A percentile compares a stretch with the other conserved stretches of the same genome.
phyloP scores from a whole-genome alignment of 2,329 filamentous ascomycete species.

The Aspergillus sp. region DNA sequence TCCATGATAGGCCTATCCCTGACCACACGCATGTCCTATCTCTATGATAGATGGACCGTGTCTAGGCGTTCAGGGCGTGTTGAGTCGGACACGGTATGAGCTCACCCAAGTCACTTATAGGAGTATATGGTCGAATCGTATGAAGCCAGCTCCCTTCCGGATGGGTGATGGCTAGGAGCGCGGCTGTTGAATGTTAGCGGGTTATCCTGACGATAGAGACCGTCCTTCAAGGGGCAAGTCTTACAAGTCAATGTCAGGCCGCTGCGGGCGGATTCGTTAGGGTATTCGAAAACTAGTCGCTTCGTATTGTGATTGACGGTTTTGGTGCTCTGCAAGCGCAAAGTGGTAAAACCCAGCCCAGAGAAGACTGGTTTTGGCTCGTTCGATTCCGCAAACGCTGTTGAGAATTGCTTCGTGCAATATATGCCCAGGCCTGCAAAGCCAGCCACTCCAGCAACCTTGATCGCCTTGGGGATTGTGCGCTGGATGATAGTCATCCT shows the following conservation, averaged over 20 bases:
- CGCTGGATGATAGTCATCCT: background rate
- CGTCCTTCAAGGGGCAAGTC: background rate
- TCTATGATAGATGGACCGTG: background rate
- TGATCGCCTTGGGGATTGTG: background rate
- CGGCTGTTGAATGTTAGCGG: constrained; percentile 37
- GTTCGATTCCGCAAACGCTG: background rate
- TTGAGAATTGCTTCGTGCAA: background rate
- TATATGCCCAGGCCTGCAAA: background rate
- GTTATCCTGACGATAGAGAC: background rate
- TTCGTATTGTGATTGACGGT: constrained; percentile 17
- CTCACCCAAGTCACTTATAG: constrained; percentile 57
- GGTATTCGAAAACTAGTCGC: constrained; percentile 13
- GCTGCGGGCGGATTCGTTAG: constrained; percentile 2
- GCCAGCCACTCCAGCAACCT: background rate
- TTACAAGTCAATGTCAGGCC: constrained; percentile 17
- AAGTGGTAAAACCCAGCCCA: background rate
- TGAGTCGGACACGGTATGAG: background rate
- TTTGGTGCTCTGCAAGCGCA: constrained; percentile 1
- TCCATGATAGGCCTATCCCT: background rate
- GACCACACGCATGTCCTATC: too few relatives aligned
- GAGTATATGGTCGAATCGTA: constrained; percentile 67
- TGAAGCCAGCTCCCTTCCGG: constrained; percentile 61
- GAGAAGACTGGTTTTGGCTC: background rate
- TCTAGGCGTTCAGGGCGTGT: background rate
- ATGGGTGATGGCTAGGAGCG: constrained; percentile 63